These are phyloP conservation scores for Eucalyptus sideroxylon DNA, from an alignment of 345 rosid genomes.

Conservation along the genomic window DNA sequence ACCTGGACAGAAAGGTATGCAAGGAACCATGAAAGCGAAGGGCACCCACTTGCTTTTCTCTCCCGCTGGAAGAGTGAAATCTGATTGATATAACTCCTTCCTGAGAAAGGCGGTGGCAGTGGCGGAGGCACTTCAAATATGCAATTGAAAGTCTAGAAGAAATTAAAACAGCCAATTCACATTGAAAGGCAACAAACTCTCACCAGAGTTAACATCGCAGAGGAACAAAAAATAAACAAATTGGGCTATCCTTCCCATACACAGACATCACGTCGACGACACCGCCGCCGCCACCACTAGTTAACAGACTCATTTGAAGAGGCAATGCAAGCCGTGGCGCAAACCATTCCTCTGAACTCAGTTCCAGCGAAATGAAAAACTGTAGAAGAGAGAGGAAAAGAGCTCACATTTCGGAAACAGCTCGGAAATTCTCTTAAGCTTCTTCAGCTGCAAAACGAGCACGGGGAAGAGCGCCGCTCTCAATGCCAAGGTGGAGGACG, in stretches of 20 bases:
- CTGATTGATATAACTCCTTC: conserved; percentile 59
- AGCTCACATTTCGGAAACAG: conserved; percentile 62
- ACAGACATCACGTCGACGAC: background rate
- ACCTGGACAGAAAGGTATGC: conserved; percentile 70
- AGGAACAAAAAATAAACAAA: background rate
- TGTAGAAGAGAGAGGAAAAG: background rate
- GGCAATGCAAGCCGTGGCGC: background rate
- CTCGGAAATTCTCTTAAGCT: conserved; percentile 40
- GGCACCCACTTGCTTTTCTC: conserved; percentile 62
- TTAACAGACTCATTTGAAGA: background rate
- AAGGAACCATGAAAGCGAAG: conserved; percentile 62
- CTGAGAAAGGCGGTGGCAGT: conserved; percentile 72
- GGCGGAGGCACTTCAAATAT: conserved; percentile 72
- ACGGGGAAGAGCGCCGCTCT: conserved; percentile 53
- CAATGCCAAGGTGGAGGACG: conserved; percentile 61
- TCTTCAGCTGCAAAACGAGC: conserved; percentile 53
- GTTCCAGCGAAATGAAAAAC: background rate
- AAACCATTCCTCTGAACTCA: background rate
- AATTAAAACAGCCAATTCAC: background rate
- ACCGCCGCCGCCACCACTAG: background rate
- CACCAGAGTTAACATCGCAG: background rate
- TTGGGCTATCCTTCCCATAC: background rate
- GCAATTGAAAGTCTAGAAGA: background rate
- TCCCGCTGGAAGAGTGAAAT: conserved; percentile 29
- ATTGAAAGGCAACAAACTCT: background rate